A percentile compares a stretch with the other conserved stretches of the same genome.
Conservation (phyloP, 2,329 filamentous ascomycete species). For the Diplodia corticola region DNA sequence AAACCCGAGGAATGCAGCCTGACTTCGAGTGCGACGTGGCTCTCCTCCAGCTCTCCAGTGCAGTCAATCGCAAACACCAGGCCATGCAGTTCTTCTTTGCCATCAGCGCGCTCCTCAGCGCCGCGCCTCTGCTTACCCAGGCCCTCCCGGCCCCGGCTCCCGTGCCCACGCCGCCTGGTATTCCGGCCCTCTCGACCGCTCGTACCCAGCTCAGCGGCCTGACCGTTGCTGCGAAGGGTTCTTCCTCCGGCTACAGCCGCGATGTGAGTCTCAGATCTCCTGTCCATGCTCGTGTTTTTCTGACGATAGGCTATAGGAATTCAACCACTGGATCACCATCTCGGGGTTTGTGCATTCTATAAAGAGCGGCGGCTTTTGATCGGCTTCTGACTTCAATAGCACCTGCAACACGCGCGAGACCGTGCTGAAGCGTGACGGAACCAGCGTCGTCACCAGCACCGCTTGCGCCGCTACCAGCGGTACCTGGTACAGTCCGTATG, state of each 20-base stretch:
- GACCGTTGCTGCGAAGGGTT: slow-evolving; percentile 57
- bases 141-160: slow-evolving; percentile 34
- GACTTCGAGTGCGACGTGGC: neutral
- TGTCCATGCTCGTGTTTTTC: slow-evolving; percentile 32
- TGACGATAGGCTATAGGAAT: slow-evolving; percentile 1
- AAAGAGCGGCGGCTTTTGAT: neutral
- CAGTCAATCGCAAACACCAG: neutral
- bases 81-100: slow-evolving; percentile 16
- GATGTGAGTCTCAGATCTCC: slow-evolving; percentile 69
- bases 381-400: slow-evolving; percentile 43
- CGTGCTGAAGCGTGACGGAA: slow-evolving; percentile 73
- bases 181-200: slow-evolving; percentile 62
- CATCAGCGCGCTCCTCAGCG: slow-evolving; percentile 12
- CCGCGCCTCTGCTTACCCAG: slow-evolving; percentile 4
- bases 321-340: slow-evolving; percentile 21
- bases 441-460: slow-evolving; percentile 57
- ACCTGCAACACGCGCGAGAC: slow-evolving; percentile 71
- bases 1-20: neutral
- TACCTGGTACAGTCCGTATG: slow-evolving; percentile 70
- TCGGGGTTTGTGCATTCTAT: neutral
- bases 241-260: slow-evolving; percentile 62
- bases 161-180: slow-evolving; percentile 55
- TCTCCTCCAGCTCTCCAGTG: neutral
- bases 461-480: slow-evolving; percentile 67
- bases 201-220: slow-evolving; percentile 59